Conservation (phyloP, 345 rosid genomes). For the Carallia pectinifolia region DNA sequence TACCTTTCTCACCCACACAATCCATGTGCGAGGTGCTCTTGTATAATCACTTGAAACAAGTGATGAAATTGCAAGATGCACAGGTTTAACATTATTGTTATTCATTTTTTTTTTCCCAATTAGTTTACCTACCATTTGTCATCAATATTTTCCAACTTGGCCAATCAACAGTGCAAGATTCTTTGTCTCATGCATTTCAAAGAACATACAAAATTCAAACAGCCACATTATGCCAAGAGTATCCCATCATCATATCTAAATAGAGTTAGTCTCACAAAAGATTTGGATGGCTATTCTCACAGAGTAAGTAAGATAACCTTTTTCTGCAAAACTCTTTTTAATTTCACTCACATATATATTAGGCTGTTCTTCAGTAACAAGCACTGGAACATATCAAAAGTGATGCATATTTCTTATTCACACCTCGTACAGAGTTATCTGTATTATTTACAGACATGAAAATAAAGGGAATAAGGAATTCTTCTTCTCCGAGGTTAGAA, state of each 20-base stretch:
- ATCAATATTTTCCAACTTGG: background rate
- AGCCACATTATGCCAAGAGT: background rate
- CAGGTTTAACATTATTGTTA: too few species aligned
- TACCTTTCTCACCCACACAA: too few species aligned
- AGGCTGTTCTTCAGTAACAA: too few species aligned
- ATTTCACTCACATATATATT: too few species aligned
- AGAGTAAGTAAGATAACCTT: background rate
- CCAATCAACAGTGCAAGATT: background rate
- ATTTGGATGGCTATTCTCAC: too few species aligned
- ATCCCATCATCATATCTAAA: background rate
- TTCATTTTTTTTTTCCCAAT: too few species aligned
- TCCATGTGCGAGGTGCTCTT: too few species aligned
- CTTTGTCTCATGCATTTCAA: background rate
- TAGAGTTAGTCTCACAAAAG: too few species aligned
- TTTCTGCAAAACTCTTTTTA: too few species aligned
- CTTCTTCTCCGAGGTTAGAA: conserved; percentile 42
- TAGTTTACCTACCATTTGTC: background rate
- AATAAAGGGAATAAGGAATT: conserved; percentile 6
- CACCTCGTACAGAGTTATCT: background rate
- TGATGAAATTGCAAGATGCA: too few species aligned
- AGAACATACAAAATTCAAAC: background rate
- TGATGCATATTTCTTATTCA: background rate
- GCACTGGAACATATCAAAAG: too few species aligned
- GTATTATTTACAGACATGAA: conserved; percentile 13
- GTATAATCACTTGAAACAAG: too few species aligned